A percentile compares a stretch with the other conserved stretches of the same genome.
These are phyloP conservation scores for Salix purpurea DNA, from an alignment of 345 rosid genomes.

Conservation along the genomic window DNA sequence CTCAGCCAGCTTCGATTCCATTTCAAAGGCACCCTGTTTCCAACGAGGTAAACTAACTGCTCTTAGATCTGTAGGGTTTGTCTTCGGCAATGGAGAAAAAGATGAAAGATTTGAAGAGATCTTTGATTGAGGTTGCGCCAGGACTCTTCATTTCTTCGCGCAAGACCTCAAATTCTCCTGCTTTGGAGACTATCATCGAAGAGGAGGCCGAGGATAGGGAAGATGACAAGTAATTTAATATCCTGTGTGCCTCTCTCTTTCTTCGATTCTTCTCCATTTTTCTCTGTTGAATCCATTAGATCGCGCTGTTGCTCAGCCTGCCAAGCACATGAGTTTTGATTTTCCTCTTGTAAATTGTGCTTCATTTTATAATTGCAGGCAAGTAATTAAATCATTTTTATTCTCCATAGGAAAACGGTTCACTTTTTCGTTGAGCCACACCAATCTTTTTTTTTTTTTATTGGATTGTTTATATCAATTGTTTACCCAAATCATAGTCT, in stretches of 20 bases:
- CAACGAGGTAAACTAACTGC: background rate
- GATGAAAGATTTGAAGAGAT: slow-evolving; percentile 11
- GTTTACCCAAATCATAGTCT: too few species aligned
- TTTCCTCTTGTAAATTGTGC: too few species aligned
- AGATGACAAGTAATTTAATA: background rate
- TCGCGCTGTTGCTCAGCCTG: background rate
- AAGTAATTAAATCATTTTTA: too few species aligned
- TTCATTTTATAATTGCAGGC: too few species aligned
- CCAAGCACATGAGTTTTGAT: background rate
- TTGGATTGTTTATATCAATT: too few species aligned
- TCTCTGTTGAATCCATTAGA: background rate
- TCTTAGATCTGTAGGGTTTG: too few species aligned
- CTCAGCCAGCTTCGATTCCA: background rate
- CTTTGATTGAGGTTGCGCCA: slow-evolving; percentile 41
- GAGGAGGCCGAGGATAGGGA: slow-evolving; percentile 31
- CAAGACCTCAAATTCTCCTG: slow-evolving; percentile 25
- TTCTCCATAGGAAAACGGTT: too few species aligned
- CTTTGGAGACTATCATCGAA: slow-evolving; percentile 46
- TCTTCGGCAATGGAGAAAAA: slow-evolving; percentile 25
- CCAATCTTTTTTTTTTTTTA: too few species aligned
- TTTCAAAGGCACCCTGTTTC: background rate
- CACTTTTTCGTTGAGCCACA: too few species aligned
- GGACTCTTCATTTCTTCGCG: slow-evolving; percentile 25
- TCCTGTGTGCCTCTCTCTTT: background rate
- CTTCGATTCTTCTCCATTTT: background rate